Evolutionary conservation across 208 protist species (phyloP), one percentile per base, ranked within the genome.

Genomic region (Leishmania gerbilli): DNA sequence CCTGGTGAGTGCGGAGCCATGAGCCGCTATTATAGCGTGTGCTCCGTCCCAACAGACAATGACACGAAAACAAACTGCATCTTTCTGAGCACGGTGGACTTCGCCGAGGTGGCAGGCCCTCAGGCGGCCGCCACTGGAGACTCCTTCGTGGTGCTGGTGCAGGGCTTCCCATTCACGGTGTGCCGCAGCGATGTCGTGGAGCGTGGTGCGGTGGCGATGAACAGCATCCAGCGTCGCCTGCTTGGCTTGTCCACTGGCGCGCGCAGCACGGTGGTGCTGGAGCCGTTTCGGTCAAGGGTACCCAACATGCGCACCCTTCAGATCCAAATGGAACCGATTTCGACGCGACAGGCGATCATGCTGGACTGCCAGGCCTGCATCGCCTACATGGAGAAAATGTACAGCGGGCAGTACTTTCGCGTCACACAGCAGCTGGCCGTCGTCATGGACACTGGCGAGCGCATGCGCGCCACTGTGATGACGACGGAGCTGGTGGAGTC

Each of bases 151-250:
- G 90, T 94, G 53, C 79, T 91, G 40, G 85, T 95, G 47, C 80
- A 89, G n/a, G 88, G 83, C n/a, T 94, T 87, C 68, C 92, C 89
- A 19, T 95, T 96, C 60, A 90, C 79, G 9, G 82, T 91, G 21
- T 58, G 76, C 17, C 60, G 78, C 3, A 76, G 89, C 84, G 60
- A 79, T 9, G 77, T 71, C 37, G 87, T 97, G 24, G 74, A 76
- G 71, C 76, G 49, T 7, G 94, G 92, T 17, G 76, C 78, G 21
- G 80, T 96, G 47, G 92, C 84, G 60, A 90, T 95, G 82, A 97
- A 95, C 80, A 90, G 87, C 76, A 95, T 97, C 69, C 92, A 97
- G 81, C 92, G 94, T 19, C 90, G 91, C 31, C 62, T 93, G 45
- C 80, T 94, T 24, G 85, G 86, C 34, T 65, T 97, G 37, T 93